These are phyloP conservation scores for Ananas comosus DNA, from an alignment of 176 grass and related monocot species.

Conservation along the genomic window DNA sequence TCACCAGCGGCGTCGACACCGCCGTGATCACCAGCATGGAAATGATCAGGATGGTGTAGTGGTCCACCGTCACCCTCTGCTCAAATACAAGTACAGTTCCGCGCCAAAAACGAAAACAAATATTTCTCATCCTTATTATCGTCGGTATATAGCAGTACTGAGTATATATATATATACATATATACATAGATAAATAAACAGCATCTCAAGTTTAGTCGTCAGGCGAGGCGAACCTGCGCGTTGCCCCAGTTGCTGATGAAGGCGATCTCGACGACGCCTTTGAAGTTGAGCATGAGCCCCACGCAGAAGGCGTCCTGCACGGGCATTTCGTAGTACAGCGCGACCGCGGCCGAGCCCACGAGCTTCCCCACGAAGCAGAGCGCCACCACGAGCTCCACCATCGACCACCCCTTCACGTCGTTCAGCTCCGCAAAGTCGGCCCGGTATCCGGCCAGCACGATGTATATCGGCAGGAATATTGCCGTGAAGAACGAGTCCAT, in stretches of 20 bases:
- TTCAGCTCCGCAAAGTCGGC: constrained; percentile 44
- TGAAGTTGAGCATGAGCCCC: constrained; percentile 61
- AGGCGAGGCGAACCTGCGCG: constrained; percentile 23
- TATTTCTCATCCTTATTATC: too few relatives aligned
- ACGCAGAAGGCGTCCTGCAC: constrained; percentile 37
- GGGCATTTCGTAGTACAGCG: constrained; percentile 52
- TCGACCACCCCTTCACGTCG: constrained; percentile 25
- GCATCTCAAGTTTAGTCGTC: too few relatives aligned
- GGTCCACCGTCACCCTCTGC: constrained; percentile 31
- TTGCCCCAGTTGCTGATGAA: constrained; percentile 72
- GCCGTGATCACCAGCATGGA: constrained; percentile 40
- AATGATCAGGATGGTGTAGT: constrained; percentile 37
- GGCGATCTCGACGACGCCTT: constrained; percentile 61
- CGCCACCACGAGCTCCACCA: constrained; percentile 54
- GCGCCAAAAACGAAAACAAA: too few relatives aligned
- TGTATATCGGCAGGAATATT: constrained; percentile 58
- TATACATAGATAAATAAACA: neutral
- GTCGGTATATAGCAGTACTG: too few relatives aligned
- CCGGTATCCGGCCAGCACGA: constrained; percentile 57
- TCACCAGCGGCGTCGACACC: constrained; percentile 38
- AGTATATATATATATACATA: too few relatives aligned
- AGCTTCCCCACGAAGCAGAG: constrained; percentile 55
- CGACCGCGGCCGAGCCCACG: constrained; percentile 38
- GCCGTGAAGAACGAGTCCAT: constrained; percentile 65
- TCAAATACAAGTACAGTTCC: too few relatives aligned